Evolutionary conservation across 163 green algal species (phyloP), one percentile per base, ranked within the genome.

Genomic region (Scenedesmus sp.): DNA sequence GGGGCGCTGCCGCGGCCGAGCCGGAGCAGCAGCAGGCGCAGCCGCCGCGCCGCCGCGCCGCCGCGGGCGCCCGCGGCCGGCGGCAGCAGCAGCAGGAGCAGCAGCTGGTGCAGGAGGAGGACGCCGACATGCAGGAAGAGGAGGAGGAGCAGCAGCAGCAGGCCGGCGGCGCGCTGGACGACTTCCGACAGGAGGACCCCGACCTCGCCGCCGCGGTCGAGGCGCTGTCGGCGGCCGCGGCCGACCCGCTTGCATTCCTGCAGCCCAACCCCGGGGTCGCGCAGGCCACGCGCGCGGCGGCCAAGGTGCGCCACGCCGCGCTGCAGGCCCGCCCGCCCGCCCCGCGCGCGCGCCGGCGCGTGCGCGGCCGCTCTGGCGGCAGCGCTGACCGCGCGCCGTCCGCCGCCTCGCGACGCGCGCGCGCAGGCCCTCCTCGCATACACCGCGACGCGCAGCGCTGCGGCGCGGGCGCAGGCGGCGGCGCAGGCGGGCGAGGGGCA

Each of bases 401-500:
- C n/a, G n/a, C n/a, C n/a, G n/a, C n/a, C n/a, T n/a, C n/a, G n/a
- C n/a, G n/a, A n/a, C n/a, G n/a, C n/a, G n/a, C n/a, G n/a, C n/a
- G 10, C 53, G 2, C 74, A 81, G 74, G 74, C 74, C 2, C 63
- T 80, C 24, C 72, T 80, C 34, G 48, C 67, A n/a, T 80, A 81
- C 34, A 48, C 74, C 15, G 34, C 71, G 29, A 63, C 28, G 28
- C 63, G 58, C 54, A 58, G 28, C 9, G n/a, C 18, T 14, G 29
- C 29, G 11, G 45, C 64, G 28, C 33, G 11, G 11, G 22, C 45
- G 53, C 20, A 26, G 56, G 36, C 58, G 53, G 53, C 24, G n/a
- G n/a, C n/a, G n/a, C n/a, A n/a, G n/a, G n/a, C n/a, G 6, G 53
- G n/a, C 53, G 22, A 28, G 22, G 5, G 10, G 22, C 53, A 60